Base-by-base conservation (phyloP, 225 moss, liverwort and hornwort genomes). In the Asterella californica region DNA sequence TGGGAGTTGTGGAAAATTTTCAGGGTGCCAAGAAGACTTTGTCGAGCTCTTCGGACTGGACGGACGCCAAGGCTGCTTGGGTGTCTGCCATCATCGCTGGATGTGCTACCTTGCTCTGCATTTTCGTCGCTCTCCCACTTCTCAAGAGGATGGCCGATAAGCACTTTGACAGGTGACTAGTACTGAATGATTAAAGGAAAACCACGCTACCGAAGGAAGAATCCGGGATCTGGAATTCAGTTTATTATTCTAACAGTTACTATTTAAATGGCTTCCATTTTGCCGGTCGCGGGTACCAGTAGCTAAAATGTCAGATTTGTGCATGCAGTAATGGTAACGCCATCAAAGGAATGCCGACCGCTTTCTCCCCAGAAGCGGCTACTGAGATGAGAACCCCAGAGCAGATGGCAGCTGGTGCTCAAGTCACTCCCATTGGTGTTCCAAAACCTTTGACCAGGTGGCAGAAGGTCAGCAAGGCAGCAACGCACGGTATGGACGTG, bases 401-500 rank as follows among this genome's bases (percentile, higher is more conserved):
- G 59, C 57, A 76, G 18, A 62, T 46, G 15, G 30, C 59, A 45
- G 38, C 60, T 27, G 60, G 22, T 15, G 22, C 36, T 33, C 36
- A 18, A 30, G 11, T 46, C 9, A n/a, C 27, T 6, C 32, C 34
- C 0, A 19, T 0, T 5, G 36, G 19, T 10, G 70, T 7, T 0
- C 24, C 47, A 22, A n/a, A 33, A n/a, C n/a, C 45, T 17, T 10
- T 68, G 4, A 68, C 32, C 34, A 69, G 37, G 10, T 79, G 79
- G 79, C 76, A 88, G 62, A 84, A 81, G 69, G 63, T 36, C 0
- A 82, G 85, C 85, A 82, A 84, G 32, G 90, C 85, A 24, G 92
- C 90, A 29, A 93, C 91, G 5, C 92, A 93, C 78, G 92, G 92
- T 38, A 76, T 92, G 42, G 77, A 92, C 78, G 91, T 92, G 3